These are phyloP conservation scores for Butyriboletus loyo DNA, from an alignment of 768 basidiomycete species.

Conservation along the genomic window DNA sequence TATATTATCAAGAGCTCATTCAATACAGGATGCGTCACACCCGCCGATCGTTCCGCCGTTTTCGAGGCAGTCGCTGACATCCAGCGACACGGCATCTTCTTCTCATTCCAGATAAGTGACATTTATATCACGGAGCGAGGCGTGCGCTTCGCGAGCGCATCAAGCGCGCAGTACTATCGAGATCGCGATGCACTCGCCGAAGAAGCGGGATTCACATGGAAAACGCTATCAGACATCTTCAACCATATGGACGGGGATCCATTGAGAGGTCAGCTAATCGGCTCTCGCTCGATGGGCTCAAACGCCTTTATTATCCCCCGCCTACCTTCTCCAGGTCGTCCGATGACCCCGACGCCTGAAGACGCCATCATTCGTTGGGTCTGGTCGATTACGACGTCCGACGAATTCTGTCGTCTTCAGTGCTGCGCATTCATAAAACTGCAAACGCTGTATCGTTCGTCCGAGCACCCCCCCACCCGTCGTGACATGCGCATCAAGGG, in stretches of 20 bases:
- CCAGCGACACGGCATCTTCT: conserved; percentile 27
- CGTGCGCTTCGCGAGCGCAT: conserved; percentile 27
- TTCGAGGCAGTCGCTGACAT: conserved; percentile 31
- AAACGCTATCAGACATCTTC: conserved; percentile 20
- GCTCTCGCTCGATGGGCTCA: conserved; percentile 7
- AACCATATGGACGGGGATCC: conserved; percentile 6
- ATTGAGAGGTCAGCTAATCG: not conserved
- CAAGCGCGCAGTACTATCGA: conserved; percentile 12
- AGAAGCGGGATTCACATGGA: conserved; percentile 18
- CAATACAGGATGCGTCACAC: conserved; percentile 18
- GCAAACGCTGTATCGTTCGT: not conserved
- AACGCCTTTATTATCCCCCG: conserved; percentile 24
- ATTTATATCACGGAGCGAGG: conserved; percentile 31
- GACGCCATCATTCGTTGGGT: conserved; percentile 18
- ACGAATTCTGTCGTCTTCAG: not conserved
- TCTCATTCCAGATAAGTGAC: conserved; percentile 16
- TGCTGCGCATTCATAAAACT: not conserved
- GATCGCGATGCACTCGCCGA: conserved; percentile 27
- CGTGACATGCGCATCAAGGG: conserved; percentile 8
- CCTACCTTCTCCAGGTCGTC: conserved; percentile 22
- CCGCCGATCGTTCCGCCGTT: conserved; percentile 26
- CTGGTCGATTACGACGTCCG: conserved; percentile 21
- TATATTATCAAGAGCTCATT: conserved; percentile 6
- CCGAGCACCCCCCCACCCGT: not conserved
- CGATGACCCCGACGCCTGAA: conserved; percentile 15